Evolutionary conservation across 805 yeast genomes (phyloP).

Genomic region (Candida yuanshanica): DNA sequence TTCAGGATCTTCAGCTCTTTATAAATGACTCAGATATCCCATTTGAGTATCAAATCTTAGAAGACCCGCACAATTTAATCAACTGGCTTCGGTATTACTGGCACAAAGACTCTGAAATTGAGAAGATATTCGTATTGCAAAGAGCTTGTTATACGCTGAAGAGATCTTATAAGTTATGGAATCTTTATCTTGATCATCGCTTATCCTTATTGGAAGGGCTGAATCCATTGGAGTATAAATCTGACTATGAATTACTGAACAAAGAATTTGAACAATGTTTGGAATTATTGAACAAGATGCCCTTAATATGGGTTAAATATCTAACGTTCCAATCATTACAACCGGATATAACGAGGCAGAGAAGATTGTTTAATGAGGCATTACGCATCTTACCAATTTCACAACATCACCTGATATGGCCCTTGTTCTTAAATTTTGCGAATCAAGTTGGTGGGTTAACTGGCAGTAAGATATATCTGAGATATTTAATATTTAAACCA

Average conservation of each 20-base stretch:
- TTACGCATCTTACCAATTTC: constrained; percentile 42
- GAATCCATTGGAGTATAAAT: constrained; percentile 24
- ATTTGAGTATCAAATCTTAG: constrained; percentile 39
- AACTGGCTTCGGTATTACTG: constrained; percentile 36
- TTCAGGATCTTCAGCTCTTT: background rate
- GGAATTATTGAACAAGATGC: constrained; percentile 36
- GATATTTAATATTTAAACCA: constrained; percentile 28
- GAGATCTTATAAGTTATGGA: constrained; percentile 52
- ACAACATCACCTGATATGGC: constrained; percentile 54
- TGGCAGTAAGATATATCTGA: constrained; percentile 23
- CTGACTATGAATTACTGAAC: constrained; percentile 33
- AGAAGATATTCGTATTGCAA: constrained; percentile 39
- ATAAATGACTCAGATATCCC: constrained; percentile 29
- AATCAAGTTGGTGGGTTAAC: constrained; percentile 35
- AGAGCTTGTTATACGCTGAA: constrained; percentile 44
- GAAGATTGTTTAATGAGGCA: constrained; percentile 44
- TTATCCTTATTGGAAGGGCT: constrained; percentile 24
- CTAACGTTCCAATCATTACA: constrained; percentile 35
- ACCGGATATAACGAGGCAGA: constrained; percentile 31
- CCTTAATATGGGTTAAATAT: constrained; percentile 48
- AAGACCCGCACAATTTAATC: constrained; percentile 29
- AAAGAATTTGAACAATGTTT: constrained; percentile 44
- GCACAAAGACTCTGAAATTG: constrained; percentile 25
- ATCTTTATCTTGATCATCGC: constrained; percentile 39
- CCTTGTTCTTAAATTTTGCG: constrained; percentile 45